A percentile compares a stretch with the other conserved stretches of the same genome.
phyloP scores from a whole-genome alignment of 148 eudicot genomes.

The Heliosperma pusillum region DNA sequence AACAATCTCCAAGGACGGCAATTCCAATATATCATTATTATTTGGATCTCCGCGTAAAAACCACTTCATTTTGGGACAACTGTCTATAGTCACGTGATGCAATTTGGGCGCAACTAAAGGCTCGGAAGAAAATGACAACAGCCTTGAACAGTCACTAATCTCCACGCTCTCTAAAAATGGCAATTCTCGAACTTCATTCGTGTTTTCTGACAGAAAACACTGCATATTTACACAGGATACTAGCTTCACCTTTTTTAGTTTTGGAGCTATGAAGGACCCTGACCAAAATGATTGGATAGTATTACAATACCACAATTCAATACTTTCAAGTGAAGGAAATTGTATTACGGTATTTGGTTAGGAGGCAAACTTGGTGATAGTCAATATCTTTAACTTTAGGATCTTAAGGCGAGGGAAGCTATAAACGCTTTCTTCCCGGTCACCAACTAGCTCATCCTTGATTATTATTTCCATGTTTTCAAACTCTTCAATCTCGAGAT shows the following conservation, averaged over 20 bases:
- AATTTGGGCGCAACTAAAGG: background rate
- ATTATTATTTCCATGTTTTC: background rate
- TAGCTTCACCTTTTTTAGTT: background rate
- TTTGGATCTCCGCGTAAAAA: background rate
- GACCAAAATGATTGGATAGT: background rate
- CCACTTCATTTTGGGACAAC: background rate
- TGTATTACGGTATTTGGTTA: background rate
- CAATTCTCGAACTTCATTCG: background rate
- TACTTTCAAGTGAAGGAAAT: background rate
- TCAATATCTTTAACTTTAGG: background rate
- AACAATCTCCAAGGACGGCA: background rate
- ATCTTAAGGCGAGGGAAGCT: conserved; percentile 2
- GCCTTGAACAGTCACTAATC: background rate
- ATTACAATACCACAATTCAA: background rate
- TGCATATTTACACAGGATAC: background rate
- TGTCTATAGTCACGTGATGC: background rate
- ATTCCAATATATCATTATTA: background rate
- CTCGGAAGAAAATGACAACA: background rate
- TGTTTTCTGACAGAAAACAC: background rate
- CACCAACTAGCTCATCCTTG: background rate
- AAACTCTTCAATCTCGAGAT: background rate
- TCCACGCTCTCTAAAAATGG: background rate
- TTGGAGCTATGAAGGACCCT: background rate
- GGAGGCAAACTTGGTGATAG: background rate
- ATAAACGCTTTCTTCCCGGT: background rate